Base-by-base conservation (phyloP, 345 rosid species). In the Eucalyptus regnans region DNA sequence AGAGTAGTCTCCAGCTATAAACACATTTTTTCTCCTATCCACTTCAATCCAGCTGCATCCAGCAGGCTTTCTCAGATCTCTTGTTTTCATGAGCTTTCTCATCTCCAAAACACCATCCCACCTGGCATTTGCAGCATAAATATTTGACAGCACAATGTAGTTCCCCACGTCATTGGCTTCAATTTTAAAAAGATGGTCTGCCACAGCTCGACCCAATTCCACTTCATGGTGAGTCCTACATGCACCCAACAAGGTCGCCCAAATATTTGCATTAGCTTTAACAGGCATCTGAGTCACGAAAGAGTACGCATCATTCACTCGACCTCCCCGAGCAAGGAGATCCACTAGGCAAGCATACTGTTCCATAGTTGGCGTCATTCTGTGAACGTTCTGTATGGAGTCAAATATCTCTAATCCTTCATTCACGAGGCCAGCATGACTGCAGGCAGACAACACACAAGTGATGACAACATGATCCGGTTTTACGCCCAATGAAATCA, bases 31-130 rank as follows among this genome's bases (percentile, higher is more conserved):
- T 90, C 88, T 87, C 89, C 92, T 94, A 86, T 93, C 96, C 90
- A 94, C 93, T 91, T 97, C 99, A 89, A 97, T 94, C 99, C 99
- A 96, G 92, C 99, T 97, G 92, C 98, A 95, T 88, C 97, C 99
- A 16, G 96, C 96, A 84, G 96, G 94, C 93, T 96, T 97, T 93
- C 92, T 94, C 90, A 96, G 90, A 90, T 94, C 96, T 91, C 93
- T 94, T 15, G 83, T 91, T 90, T 90, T 96, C 96, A 95, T 96
- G 89, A 92, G 86, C 89, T 94, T 96, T 92, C 99, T 95, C 92
- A 93, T 89, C 93, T 95, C 95, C 94, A 93, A 83, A 62, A 96
- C 99, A 68, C 88, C 91, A 86, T 94, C 98, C 99, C 98, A 97
- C 90, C 94, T 93, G 88, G 93, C 94, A 90, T 95, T 96, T n/a